Conservation (phyloP, 768 basidiomycete species). For the Melanogaster broomeanus region DNA sequence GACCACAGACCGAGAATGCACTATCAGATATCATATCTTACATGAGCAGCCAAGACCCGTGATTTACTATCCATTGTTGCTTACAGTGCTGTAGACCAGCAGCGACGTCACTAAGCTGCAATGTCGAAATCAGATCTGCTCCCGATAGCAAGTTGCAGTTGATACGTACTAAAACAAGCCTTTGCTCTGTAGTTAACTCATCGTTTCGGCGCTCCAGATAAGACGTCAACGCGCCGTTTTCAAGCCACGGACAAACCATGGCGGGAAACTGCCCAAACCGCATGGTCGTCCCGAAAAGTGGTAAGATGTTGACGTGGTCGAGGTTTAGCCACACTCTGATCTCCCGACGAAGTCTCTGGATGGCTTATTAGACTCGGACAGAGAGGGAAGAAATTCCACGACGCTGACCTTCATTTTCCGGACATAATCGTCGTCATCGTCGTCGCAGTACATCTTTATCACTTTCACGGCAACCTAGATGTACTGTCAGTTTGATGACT, state of each 20-base stretch:
- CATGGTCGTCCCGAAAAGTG: slow-evolving; percentile 16
- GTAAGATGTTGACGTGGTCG: slow-evolving; percentile 9
- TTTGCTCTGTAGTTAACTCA: slow-evolving; percentile 2
- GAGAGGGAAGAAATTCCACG: too few relatives aligned
- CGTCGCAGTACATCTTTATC: too few relatives aligned
- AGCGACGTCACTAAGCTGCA: background rate
- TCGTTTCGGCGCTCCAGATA: slow-evolving; percentile 13
- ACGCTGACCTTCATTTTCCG: too few relatives aligned
- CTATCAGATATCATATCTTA: background rate
- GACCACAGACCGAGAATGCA: background rate
- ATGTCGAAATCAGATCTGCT: background rate
- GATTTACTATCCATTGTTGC: background rate
- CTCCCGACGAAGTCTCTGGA: too few relatives aligned
- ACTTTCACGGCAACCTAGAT: too few relatives aligned
- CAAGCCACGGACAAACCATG: slow-evolving; percentile 27
- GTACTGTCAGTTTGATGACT: too few relatives aligned
- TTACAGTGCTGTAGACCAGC: slow-evolving; percentile 3
- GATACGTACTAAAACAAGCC: slow-evolving; percentile 15
- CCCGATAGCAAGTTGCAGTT: background rate
- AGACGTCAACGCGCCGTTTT: slow-evolving; percentile 18
- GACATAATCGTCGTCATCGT: background rate
- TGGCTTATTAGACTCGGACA: too few relatives aligned
- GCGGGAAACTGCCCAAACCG: slow-evolving; percentile 23
- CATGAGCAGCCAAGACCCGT: background rate
- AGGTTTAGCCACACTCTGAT: too few relatives aligned